Evolutionary conservation across 2,329 filamentous ascomycete species (phyloP).

Genomic region (Exophiala phaeomuriformis): DNA sequence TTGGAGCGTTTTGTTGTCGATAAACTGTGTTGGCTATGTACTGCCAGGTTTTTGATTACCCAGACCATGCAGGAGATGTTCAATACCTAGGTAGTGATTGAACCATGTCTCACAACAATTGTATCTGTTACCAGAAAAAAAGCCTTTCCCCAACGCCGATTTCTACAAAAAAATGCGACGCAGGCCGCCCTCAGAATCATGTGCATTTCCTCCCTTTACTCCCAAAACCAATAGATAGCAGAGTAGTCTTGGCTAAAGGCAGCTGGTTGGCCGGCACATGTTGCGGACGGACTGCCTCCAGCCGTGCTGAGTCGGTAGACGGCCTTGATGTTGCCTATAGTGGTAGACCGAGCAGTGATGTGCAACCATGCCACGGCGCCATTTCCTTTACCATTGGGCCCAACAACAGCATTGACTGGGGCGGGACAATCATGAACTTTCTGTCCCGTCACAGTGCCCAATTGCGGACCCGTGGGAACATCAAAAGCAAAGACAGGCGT

Average conservation of each 20-base stretch:
- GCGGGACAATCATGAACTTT: slow-evolving; percentile 58
- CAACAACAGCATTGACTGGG: slow-evolving; percentile 52
- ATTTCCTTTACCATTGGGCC: slow-evolving; percentile 52
- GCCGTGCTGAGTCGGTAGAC: slow-evolving; percentile 81
- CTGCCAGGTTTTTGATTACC: too few relatives aligned
- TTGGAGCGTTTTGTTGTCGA: too few relatives aligned
- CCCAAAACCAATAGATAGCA: slow-evolving; percentile 65
- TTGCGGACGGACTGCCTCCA: slow-evolving; percentile 67
- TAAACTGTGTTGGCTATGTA: too few relatives aligned
- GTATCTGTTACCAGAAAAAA: not conserved
- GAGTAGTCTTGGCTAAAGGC: slow-evolving; percentile 70
- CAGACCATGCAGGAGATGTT: too few relatives aligned
- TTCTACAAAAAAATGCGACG: not conserved
- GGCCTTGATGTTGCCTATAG: slow-evolving; percentile 46
- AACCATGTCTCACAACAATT: not conserved
- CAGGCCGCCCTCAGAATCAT: not conserved
- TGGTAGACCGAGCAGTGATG: slow-evolving; percentile 41
- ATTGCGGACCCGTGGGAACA: slow-evolving; percentile 33
- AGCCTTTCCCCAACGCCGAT: not conserved
- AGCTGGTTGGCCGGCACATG: slow-evolving; percentile 58
- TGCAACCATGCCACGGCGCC: slow-evolving; percentile 75
- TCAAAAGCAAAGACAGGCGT: slow-evolving; percentile 77
- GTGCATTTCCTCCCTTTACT: not conserved
- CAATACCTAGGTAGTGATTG: too few relatives aligned
- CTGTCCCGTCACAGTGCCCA: slow-evolving; percentile 56